These are phyloP conservation scores for Saturnispora sekii DNA, from an alignment of 805 yeast species.

Conservation along the genomic window DNA sequence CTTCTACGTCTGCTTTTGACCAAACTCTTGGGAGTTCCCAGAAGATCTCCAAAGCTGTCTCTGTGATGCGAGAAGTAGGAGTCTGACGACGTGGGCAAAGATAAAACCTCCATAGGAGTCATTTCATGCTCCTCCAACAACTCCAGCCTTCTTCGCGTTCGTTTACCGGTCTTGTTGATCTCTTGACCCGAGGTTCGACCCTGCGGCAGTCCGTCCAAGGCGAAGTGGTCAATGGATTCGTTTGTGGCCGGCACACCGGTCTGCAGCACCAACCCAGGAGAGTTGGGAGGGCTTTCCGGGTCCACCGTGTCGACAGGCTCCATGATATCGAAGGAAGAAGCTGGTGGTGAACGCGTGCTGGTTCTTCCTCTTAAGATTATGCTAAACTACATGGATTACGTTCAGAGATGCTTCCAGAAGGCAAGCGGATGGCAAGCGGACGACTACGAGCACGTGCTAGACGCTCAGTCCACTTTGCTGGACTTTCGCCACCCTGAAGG, in stretches of 20 bases:
- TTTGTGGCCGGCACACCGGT: slow-evolving; percentile 12
- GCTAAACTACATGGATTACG: slow-evolving; percentile 82
- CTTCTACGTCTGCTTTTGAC: slow-evolving; percentile 7
- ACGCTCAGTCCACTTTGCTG: slow-evolving; percentile 59
- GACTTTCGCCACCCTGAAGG: slow-evolving; percentile 70
- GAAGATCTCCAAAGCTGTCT: slow-evolving; percentile 13
- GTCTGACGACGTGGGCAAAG: slow-evolving; percentile 23
- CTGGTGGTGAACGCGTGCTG: background rate
- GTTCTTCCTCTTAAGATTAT: slow-evolving; percentile 27
- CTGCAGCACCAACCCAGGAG: slow-evolving; percentile 22
- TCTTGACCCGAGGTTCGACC: too few relatives aligned
- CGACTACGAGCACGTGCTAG: slow-evolving; percentile 64
- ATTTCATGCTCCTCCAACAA: background rate
- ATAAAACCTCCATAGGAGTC: background rate
- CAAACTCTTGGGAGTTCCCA: slow-evolving; percentile 1
- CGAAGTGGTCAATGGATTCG: slow-evolving; percentile 25
- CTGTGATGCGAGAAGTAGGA: slow-evolving; percentile 27
- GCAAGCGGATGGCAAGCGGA: slow-evolving; percentile 73
- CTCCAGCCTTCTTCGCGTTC: slow-evolving; percentile 3
- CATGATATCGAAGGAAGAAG: too few relatives aligned
- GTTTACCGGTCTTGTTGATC: background rate
- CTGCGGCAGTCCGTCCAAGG: slow-evolving; percentile 12
- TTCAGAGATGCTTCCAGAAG: slow-evolving; percentile 60
- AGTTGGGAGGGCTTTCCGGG: slow-evolving; percentile 22
- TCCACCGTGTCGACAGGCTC: slow-evolving; percentile 2